A percentile compares a stretch with the other conserved stretches of the same genome.
Evolutionary conservation across 768 basidiomycete species (phyloP).

Genomic region (Xerocomus brunneocitrinus): DNA sequence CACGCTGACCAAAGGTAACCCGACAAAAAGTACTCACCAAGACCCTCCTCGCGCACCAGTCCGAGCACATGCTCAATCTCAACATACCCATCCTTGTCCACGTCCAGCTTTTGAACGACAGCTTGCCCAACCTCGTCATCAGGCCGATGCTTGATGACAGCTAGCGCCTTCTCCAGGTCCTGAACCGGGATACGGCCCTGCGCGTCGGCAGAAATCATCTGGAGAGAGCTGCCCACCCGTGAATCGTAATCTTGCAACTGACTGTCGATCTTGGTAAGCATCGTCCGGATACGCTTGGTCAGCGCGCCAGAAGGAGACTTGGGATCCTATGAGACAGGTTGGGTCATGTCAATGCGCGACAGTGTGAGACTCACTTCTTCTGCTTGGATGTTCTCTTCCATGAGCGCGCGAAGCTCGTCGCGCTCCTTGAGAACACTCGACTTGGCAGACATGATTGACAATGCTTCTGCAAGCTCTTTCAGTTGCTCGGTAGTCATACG

Average conservation of each 20-base stretch:
- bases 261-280: conserved; percentile 92
- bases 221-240: conserved; percentile 77
- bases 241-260: conserved; percentile 91
- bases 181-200: conserved; percentile 86
- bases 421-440: conserved; percentile 95
- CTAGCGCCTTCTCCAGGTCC: conserved; percentile 86
- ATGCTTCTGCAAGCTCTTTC: conserved; percentile 87
- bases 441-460: conserved; percentile 87
- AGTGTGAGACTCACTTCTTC: conserved; percentile 57
- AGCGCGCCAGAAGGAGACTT: conserved; percentile 81
- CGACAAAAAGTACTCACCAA: conserved; percentile 45
- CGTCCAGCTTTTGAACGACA: conserved; percentile 90
- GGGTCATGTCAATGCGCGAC: not conserved
- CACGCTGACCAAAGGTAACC: not conserved
- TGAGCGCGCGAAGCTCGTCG: conserved; percentile 82
- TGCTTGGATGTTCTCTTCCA: conserved; percentile 89
- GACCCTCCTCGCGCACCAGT: conserved; percentile 80
- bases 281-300: conserved; percentile 90
- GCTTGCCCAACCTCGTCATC: conserved; percentile 84
- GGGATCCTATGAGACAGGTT: conserved; percentile 48
- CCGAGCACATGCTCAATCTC: conserved; percentile 93
- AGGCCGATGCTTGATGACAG: conserved; percentile 91
- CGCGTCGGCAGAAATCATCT: conserved; percentile 80
- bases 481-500: conserved; percentile 97
- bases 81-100: conserved; percentile 93